These are phyloP conservation scores for Myriosclerotinia curreyana DNA, from an alignment of 2,329 filamentous ascomycete species.

Conservation along the genomic window DNA sequence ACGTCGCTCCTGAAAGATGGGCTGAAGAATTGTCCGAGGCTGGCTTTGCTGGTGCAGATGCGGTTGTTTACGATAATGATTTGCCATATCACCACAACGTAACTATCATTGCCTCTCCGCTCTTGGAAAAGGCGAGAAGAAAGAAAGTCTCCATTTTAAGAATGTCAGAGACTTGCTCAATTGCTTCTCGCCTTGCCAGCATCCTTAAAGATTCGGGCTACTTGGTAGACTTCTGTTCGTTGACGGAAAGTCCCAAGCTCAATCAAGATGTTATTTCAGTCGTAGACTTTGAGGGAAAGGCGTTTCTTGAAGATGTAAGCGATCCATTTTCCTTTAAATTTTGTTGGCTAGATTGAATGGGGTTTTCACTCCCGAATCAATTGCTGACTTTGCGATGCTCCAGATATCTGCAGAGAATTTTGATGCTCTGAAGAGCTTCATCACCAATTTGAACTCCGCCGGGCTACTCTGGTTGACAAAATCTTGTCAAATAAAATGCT, in stretches of 20 bases:
- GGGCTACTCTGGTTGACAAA: constrained; percentile 40
- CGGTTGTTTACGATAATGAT: constrained; percentile 30
- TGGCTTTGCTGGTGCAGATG: constrained; percentile 40
- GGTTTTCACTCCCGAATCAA: background rate
- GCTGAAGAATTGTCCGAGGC: constrained; percentile 30
- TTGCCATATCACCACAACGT: constrained; percentile 30
- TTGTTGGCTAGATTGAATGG: background rate
- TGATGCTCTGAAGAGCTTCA: constrained; percentile 17
- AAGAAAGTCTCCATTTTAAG: background rate
- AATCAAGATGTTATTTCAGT: background rate
- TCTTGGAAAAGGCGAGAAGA: background rate
- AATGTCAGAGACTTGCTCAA: background rate
- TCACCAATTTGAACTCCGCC: constrained; percentile 7
- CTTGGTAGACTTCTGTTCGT: background rate
- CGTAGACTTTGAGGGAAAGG: background rate
- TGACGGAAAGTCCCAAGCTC: background rate
- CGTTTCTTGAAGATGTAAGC: background rate
- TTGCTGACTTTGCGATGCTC: background rate
- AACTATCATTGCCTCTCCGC: constrained; percentile 27
- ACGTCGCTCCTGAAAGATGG: constrained; percentile 34
- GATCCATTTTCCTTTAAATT: background rate
- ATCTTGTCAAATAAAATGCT: constrained; percentile 29
- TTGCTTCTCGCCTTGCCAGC: background rate
- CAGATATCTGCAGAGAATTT: background rate
- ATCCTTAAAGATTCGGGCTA: background rate